Evolutionary conservation across 2,329 filamentous ascomycete species (phyloP).

Genomic region (Didymella pinodella): DNA sequence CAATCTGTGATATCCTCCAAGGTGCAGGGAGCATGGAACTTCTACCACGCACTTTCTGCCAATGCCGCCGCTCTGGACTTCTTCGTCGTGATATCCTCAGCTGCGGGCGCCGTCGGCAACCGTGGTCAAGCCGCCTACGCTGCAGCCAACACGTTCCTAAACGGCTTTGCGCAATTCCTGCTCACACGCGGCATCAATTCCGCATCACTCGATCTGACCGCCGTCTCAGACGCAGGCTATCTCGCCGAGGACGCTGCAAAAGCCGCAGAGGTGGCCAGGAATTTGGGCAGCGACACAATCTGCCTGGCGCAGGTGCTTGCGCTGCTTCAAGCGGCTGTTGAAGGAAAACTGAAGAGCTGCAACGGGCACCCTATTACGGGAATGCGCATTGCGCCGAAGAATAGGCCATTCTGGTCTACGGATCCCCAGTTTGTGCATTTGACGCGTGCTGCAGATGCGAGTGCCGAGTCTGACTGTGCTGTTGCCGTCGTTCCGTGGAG

Average conservation of each 20-base stretch:
- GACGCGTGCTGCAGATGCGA: constrained; percentile 32
- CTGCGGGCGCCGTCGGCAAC: constrained; percentile 30
- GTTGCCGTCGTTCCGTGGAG: constrained; percentile 32
- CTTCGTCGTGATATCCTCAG: constrained; percentile 45
- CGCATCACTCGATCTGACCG: constrained; percentile 36
- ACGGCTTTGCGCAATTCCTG: constrained; percentile 35
- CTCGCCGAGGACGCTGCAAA: constrained; percentile 36
- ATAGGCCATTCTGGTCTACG: constrained; percentile 38
- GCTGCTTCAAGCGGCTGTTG: constrained; percentile 32
- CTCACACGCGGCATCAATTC: constrained; percentile 28
- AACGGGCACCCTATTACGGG: constrained; percentile 42
- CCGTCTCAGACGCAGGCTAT: constrained; percentile 39
- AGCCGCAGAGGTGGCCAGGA: constrained; percentile 34
- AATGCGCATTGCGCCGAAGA: constrained; percentile 35
- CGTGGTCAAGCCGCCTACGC: constrained; percentile 36
- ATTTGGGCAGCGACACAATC: constrained; percentile 38
- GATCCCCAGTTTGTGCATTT: constrained; percentile 40
- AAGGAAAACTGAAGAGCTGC: constrained; percentile 32
- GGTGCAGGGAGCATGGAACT: constrained; percentile 22
- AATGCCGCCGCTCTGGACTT: background rate
- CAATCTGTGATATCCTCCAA: constrained; percentile 27
- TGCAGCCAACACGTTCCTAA: constrained; percentile 42
- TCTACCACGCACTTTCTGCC: constrained; percentile 19
- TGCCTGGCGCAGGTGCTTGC: constrained; percentile 40
- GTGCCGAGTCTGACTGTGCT: constrained; percentile 20